Evolutionary conservation across 176 grass and related monocot species (phyloP).

Genomic region (Oropetium thomaeum): DNA sequence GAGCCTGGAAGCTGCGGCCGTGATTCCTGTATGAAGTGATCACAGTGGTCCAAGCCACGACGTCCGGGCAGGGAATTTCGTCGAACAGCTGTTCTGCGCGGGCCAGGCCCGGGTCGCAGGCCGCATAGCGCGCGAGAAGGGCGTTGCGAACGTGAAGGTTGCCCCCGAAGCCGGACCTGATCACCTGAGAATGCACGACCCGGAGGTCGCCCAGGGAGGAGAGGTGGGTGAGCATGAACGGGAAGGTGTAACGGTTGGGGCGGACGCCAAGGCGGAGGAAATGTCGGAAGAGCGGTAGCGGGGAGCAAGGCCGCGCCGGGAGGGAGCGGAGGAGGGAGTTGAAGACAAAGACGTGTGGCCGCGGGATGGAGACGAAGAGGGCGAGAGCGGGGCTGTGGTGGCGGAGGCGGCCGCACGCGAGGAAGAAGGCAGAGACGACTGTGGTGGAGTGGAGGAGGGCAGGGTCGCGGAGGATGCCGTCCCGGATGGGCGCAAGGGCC

Average conservation of each 20-base stretch:
- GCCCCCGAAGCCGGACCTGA: constrained; percentile 40
- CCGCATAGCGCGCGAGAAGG: constrained; percentile 42
- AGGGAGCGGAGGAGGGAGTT: constrained; percentile 57
- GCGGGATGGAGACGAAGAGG: constrained; percentile 48
- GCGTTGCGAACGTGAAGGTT: constrained; percentile 51
- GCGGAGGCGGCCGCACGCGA: constrained; percentile 54
- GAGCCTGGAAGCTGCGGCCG: constrained; percentile 31
- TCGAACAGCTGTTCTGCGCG: constrained; percentile 50
- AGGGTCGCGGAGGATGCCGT: constrained; percentile 33
- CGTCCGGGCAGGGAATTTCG: constrained; percentile 50
- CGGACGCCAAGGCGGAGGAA: constrained; percentile 50
- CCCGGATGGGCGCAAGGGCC: constrained; percentile 23
- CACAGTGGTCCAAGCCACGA: constrained; percentile 47
- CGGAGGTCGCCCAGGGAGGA: constrained; percentile 40
- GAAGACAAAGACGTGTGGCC: constrained; percentile 50
- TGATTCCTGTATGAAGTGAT: constrained; percentile 42
- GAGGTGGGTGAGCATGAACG: constrained; percentile 49
- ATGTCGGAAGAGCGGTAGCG: constrained; percentile 53
- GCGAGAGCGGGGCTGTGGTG: constrained; percentile 45
- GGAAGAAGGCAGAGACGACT: constrained; percentile 52
- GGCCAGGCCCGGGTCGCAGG: constrained; percentile 8
- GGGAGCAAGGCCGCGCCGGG: constrained; percentile 20
- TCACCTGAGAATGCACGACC: constrained; percentile 44
- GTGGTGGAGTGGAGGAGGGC: constrained; percentile 26
- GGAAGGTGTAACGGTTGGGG: constrained; percentile 70